Evolutionary conservation across 2,329 filamentous ascomycete genomes (phyloP), one percentile per base, ranked within the genome.

Genomic region (Cladobotryum mycophilum): DNA sequence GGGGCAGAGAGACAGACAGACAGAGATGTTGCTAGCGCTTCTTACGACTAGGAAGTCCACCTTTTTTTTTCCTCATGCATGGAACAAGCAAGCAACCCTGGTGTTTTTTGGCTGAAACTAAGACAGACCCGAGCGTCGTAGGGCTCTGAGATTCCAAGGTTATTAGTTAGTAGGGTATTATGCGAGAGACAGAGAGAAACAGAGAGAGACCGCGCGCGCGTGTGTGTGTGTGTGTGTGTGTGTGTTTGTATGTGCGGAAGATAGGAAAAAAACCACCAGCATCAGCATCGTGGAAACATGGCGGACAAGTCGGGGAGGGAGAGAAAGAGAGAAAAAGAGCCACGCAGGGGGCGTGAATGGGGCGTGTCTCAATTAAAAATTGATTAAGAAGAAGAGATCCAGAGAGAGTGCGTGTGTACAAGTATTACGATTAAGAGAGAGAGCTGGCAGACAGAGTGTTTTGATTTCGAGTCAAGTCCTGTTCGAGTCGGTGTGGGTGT

Each of bases 1-100:
- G 51, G 47, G 47, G 48, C 50, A 53, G 49, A 55, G 55, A 50
- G 11, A 45, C 22, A 41, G 34, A 44, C 35, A 41, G 22, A 25
- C 22, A 25, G 22, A 25, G 22, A 25, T n/a, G 22, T 4, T n/a
- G 22, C 13, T 33, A 17, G 42, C 22, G 42, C 6, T 38, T 38
- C 17, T 20, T 20, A 42, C 20, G 20, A 20, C 25, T 30, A 30
- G 25, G 9, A 30, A 30, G 25, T 30, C 25, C 25, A 30, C 25
- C 25, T 20, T 20, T 42, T 42, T 41, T 22, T 42, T 15, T 5
- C 5, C 40, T 42, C 45, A 47, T 51, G 49, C 49, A 51, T 51
- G 45, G 41, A 33, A 33, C 18, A 48, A 44, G 49, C 44, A 51
- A 51, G 49, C 25, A 30, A 30, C 25, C 45, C 44, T 44, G 49